A percentile compares a stretch with the other conserved stretches of the same genome.
These are phyloP conservation scores for Pisolithus tinctorius DNA, from an alignment of 768 basidiomycete species.

Conservation along the genomic window DNA sequence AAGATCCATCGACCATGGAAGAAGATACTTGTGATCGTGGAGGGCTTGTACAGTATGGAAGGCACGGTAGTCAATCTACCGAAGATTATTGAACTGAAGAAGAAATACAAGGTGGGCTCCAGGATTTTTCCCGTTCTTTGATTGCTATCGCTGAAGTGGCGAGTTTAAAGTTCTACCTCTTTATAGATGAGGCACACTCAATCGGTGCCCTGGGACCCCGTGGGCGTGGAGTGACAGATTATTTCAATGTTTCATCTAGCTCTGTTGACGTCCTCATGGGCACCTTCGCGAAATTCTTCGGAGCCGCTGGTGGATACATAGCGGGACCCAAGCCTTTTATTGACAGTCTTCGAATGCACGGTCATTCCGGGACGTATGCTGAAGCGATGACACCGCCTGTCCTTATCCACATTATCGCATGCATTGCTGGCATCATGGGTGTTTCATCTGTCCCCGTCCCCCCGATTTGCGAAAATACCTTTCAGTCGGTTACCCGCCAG, in stretches of 20 bases:
- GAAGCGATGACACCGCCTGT: constrained; percentile 91
- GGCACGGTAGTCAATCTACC: constrained; percentile 88
- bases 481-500: constrained; percentile 50
- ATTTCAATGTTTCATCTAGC: constrained; percentile 78
- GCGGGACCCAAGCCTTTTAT: constrained; percentile 77
- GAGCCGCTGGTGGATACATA: constrained; percentile 92
- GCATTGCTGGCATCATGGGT: constrained; percentile 97
- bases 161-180: constrained; percentile 76
- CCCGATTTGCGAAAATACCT: constrained; percentile 19
- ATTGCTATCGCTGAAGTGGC: neutral
- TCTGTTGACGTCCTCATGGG: constrained; percentile 94
- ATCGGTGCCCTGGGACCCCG: constrained; percentile 92
- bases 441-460: constrained; percentile 36
- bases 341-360: constrained; percentile 72
- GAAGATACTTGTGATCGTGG: constrained; percentile 91
- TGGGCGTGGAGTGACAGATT: constrained; percentile 93
- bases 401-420: constrained; percentile 82
- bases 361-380: constrained; percentile 78
- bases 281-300: constrained; percentile 94
- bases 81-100: constrained; percentile 74
- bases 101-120: constrained; percentile 78
- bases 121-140: constrained; percentile 8
- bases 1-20: constrained; percentile 98
- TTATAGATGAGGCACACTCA: constrained; percentile 95
- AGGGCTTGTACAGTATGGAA: constrained; percentile 98